Percentiles rank a stretch among this genome's conserved stretches.
Conservation (phyloP, 140 eudicot species). For the Anethum foeniculum region DNA sequence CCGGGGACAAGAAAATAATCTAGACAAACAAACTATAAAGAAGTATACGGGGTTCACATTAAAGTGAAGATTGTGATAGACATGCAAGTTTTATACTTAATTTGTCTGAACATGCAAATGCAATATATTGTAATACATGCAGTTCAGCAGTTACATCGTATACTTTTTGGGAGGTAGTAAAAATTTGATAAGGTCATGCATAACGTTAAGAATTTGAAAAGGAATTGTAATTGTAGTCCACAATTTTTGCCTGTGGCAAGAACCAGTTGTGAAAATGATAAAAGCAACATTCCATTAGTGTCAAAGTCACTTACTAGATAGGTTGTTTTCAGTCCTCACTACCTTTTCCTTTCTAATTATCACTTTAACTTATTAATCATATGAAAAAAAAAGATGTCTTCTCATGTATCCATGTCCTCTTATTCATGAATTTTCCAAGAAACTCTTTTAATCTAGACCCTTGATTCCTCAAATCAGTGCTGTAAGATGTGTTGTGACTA, state of each 20-base stretch:
- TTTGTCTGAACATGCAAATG: not conserved
- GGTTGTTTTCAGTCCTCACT: not conserved
- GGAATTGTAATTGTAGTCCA: not conserved
- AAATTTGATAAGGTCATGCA: not conserved
- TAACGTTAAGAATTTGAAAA: not conserved
- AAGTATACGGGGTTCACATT: not conserved
- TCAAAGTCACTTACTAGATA: not conserved
- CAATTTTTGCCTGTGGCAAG: not conserved
- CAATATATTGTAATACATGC: not conserved
- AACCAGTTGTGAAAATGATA: not conserved
- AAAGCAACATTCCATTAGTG: not conserved
- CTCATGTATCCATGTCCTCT: not conserved
- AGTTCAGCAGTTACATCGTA: not conserved
- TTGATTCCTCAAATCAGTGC: not conserved
- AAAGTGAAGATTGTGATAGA: not conserved
- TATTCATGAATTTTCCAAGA: not conserved
- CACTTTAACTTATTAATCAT: not conserved
- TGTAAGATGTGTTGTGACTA: not conserved
- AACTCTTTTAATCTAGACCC: not conserved
- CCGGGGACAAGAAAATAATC: not conserved
- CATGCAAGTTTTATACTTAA: not conserved
- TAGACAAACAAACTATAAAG: not conserved
- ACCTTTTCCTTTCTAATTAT: not conserved
- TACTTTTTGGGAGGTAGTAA: not conserved
- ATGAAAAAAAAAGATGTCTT: not conserved